Evolutionary conservation across 2,329 filamentous ascomycete species (phyloP), one percentile per base, ranked within the genome.

Genomic region (Exutisphaerella laricina): DNA sequence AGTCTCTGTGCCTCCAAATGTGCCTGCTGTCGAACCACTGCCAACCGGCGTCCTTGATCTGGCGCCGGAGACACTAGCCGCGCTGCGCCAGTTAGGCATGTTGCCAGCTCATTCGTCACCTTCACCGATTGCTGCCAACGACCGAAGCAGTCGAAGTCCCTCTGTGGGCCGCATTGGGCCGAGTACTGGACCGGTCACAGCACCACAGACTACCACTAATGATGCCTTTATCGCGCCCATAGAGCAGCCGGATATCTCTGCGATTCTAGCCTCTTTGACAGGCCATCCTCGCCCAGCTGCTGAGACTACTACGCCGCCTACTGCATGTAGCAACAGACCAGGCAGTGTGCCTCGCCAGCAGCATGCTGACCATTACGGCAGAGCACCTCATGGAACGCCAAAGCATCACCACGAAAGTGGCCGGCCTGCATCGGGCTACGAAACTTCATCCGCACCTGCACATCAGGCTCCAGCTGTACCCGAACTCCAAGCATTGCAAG

Each of bases 261-360:
- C 58, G 7, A 62, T 62, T 20, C 23, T 61, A 41, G 56, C 57
- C 16, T 45, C 48, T 17, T 39, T 60, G 29, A 55, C 51, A 14
- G 50, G 48, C 5, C 48, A 55, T 17, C 38, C 40, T 26, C 41
- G 39, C 13, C 32, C 43, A 9, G 16, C 40, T 10, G 31, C 44
- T 31, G 37, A 43, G 22, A 39, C 46, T 4, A 48, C 50, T 4
- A 43, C 56, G 17, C n/a, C n/a, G n/a, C 43, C 55, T 5, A 29
- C 39, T 7, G 30, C 49, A 28, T 40, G 29, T 8, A 43, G 43
- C 28, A 38, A 43, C 42, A 46, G 46, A 17, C 16, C 46, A 34
- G 46, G 39, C 13, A 51, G 48, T 39, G 43, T 48, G 14, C 43
- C 48, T 5, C 41, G 34, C 23, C 45, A 48, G 17, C 36, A 29